Base-by-base conservation (phyloP, 2,329 filamentous ascomycete genomes). In the Polytolypa hystricis region DNA sequence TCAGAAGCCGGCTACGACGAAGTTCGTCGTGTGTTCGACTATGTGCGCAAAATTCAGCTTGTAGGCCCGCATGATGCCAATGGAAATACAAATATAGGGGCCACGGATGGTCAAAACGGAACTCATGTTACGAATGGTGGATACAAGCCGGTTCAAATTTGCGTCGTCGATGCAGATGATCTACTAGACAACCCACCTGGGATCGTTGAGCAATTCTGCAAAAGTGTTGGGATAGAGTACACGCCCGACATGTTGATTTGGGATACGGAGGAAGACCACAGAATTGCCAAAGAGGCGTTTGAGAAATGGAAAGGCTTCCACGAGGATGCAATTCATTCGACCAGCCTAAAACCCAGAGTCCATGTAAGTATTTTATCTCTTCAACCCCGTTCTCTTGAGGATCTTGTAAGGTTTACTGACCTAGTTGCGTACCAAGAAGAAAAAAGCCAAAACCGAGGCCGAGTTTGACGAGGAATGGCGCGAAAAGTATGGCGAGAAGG, bases 221-320 rank as follows among this genome's bases (percentile, higher is more conserved):
- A 77, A 47, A 80, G 79, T 47, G 83, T 86, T 10, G 85, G 81
- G 17, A 70, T 95, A 41, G 73, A 82, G 11, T 98, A 81, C 59
- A 66, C 66, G 30, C 74, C 77, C 0, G 67, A 74, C 10, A 94
- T 96, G 87, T 69, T 98, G 43, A 69, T 73, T 40, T 96, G 91
- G 91, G 74, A 82, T 43, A 77, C 79, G 18, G 77, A 80, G 35
- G 79, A 82, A 45, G 79, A 81, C 49, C 77, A 85, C 48, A 49
- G 63, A 35, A 66, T 73, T 43, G 89, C 87, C 3, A 69, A 72
- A 47, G 70, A 76, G 44, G 79, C 78, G 12, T 96, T 96, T 63
- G 85, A 87, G 64, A 96, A 98, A 67, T 96, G 91, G 91, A 82
- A 79, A 48, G 91, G 91, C 8, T 96, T 93, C 65, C 91, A 96